Conservation (phyloP, 495 filamentous ascomycete genomes). For the Annulohypoxylon bovei region DNA sequence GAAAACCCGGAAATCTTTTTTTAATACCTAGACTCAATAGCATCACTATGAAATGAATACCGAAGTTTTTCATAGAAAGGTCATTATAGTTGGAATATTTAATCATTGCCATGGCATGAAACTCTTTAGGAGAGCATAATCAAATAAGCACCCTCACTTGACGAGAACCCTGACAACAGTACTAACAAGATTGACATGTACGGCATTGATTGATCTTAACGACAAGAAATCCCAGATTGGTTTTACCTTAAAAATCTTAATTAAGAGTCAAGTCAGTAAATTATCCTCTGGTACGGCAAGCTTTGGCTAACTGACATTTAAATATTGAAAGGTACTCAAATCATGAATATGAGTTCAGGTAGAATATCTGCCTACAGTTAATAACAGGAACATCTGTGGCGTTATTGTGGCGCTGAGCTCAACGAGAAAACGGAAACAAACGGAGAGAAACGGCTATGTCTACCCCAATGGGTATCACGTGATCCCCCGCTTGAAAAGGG, state of each 20-base stretch:
- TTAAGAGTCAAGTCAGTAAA: background rate
- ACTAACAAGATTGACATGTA: background rate
- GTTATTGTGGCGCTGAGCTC: too few relatives aligned
- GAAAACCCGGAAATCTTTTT: conserved; percentile 39
- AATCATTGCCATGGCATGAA: background rate
- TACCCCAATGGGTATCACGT: too few relatives aligned
- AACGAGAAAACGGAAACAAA: too few relatives aligned
- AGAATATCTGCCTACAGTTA: too few relatives aligned
- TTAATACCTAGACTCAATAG: conserved; percentile 1
- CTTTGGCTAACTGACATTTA: background rate
- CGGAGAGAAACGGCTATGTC: too few relatives aligned
- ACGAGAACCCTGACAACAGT: background rate
- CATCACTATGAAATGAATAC: conserved; percentile 1
- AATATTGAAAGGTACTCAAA: background rate
- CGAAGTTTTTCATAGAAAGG: background rate
- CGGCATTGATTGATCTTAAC: background rate
- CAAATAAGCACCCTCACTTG: background rate
- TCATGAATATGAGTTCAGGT: too few relatives aligned
- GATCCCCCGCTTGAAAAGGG: too few relatives aligned
- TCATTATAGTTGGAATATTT: background rate
- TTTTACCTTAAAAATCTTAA: background rate
- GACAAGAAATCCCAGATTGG: background rate
- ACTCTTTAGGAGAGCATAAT: background rate
- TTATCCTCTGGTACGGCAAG: background rate
- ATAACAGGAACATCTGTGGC: too few relatives aligned